These are phyloP conservation scores for Polygonum aviculare DNA, from an alignment of 148 eudicot species.

Conservation along the genomic window DNA sequence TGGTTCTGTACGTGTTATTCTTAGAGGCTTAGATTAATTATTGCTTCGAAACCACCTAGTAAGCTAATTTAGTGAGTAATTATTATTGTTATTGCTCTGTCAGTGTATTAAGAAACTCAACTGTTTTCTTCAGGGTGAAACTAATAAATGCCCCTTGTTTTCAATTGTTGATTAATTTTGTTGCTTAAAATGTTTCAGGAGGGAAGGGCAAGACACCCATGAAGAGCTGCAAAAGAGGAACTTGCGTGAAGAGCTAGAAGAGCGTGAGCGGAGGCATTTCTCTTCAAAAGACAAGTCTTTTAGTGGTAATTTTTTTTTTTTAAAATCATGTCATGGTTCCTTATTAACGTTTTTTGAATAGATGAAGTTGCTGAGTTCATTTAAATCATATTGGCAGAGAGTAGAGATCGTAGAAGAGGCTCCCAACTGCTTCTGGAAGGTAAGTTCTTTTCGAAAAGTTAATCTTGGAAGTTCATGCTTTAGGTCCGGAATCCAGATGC, in stretches of 20 bases:
- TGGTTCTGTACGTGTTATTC: background rate
- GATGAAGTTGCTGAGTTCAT: background rate
- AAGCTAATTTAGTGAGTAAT: background rate
- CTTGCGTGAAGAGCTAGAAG: slow-evolving; percentile 83
- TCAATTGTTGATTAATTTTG: background rate
- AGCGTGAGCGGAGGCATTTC: slow-evolving; percentile 83
- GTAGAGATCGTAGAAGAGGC: slow-evolving; percentile 79
- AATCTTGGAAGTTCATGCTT: background rate
- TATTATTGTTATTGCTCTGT: background rate
- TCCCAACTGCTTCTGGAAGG: slow-evolving; percentile 82
- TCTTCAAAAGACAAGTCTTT: slow-evolving; percentile 63
- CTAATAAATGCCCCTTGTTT: background rate
- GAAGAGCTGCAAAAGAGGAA: slow-evolving; percentile 77
- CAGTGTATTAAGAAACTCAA: background rate
- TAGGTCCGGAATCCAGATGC: background rate
- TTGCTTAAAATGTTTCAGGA: slow-evolving; percentile 26
- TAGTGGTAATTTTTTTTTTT: slow-evolving; percentile 22
- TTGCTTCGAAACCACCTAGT: background rate
- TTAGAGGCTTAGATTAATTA: background rate
- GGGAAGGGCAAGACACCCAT: slow-evolving; percentile 83
- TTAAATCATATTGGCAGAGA: slow-evolving; percentile 35
- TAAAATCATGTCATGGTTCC: background rate
- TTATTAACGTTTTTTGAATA: background rate
- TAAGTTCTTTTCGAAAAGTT: slow-evolving; percentile 17
- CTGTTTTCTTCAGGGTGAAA: background rate